Base-by-base conservation (phyloP, 345 rosid genomes). In the Salix arbutifolia region DNA sequence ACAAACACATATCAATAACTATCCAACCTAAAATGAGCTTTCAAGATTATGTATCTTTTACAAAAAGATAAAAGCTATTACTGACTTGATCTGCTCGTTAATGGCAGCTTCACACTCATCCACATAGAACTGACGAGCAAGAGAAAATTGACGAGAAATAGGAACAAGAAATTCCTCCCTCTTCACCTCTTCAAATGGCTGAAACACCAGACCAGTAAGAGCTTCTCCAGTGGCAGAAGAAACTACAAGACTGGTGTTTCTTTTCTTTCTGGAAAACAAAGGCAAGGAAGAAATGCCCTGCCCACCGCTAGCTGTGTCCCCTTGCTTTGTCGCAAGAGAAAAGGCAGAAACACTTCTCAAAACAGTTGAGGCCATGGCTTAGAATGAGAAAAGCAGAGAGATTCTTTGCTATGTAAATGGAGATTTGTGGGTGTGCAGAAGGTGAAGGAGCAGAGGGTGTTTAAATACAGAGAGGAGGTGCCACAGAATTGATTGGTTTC, bases 11-110 rank as follows among this genome's bases (percentile, higher is more conserved):
- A 48, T 21, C 30, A 35, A 66, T 48, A 61, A 46, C 50, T 11
- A 42, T 33, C 8, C 12, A 50, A 9, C 28, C 23, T 52, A 31
- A 28, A 53, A 56, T n/a, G 21, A 65, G 5, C 8, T 25, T 16
- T 52, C 2, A 71, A 53, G 72, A 48, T 16, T 21, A 6, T 42
- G 14, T 11, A 35, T 19, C 7, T 5, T 69, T n/a, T 11, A 66
- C 2, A 8, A 46, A 26, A 19, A 11, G 6, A 71, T 6, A 70
- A 52, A 28, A 25, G 4, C 16, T 13, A 19, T 33, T 2, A 81
- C 87, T 73, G 78, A 93, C 97, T 93, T 93, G 92, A 93, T 93
- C 81, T 91, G 97, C 89, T 91, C 94, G n/a, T 91, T 93, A 33
- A 91, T 66, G 8, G 88, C 91, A 4, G 93, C 84, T 83, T 91